Base-by-base conservation (phyloP, 1,284 basidiomycete genomes). In the Moesziomyces parantarcticus region DNA sequence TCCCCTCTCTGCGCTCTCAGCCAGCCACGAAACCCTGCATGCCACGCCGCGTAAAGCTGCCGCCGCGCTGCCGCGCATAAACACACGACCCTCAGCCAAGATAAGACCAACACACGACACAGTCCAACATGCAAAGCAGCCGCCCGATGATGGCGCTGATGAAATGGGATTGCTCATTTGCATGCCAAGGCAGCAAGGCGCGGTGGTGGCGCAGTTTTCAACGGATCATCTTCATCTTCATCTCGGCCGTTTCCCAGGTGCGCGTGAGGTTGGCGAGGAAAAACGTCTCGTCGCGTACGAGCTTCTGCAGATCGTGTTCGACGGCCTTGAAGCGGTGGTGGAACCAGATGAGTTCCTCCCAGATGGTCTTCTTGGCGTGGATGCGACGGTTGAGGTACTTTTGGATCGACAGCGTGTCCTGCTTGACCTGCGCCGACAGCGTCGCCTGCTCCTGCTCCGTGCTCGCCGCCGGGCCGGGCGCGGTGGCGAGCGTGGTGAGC, bases 331-430 rank as follows among this genome's bases (percentile, higher is more conserved):
- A 69, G 26, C 71, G 34, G 40, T 64, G 58, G 41, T 69, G 66
- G 39, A 74, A 65, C 71, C 71, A 74, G 40, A 74, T 55, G 23
- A 74, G 52, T 32, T 74, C 71, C 44, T 74, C 66, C 71, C 71
- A 74, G 20, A 69, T 52, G 18, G 66, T 65, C 58, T 74, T 74
- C 32, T 63, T 62, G 11, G 60, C 58, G 49, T 74, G 71, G 6
- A 74, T 53, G 13, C 71, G 51, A 14, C 71, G 61, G 21, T 65
- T 68, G 34, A 69, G 40, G 25, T 69, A 69, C 56, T 69, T 74
- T 32, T 62, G 53, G 32, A 74, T 69, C 43, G 55, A 52, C 14
- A 53, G 54, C 23, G 60, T 60, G 44, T 74, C 71, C 42, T 61
- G 58, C 16, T 60, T 64, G 26, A 74, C 58, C 48, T 61, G 58